phyloP scores from a whole-genome alignment of 2,329 filamentous ascomycete genomes.

The Parastagonospora avenae region DNA sequence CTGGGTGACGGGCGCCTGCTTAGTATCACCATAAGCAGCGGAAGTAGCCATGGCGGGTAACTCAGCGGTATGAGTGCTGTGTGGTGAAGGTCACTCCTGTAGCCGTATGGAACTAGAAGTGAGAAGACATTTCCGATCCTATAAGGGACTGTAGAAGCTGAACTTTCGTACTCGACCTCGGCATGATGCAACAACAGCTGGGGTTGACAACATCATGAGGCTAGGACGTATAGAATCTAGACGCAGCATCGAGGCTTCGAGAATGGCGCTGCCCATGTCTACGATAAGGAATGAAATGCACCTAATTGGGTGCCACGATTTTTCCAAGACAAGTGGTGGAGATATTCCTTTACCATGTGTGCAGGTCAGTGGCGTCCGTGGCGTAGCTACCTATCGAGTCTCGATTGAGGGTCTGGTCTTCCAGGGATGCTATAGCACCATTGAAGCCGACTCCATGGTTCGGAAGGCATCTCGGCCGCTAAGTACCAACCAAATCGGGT shows the following conservation, averaged over 20 bases:
- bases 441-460: no score
- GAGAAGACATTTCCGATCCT: constrained; percentile 16
- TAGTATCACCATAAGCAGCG: constrained; percentile 5
- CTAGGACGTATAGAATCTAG: constrained; percentile 7
- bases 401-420: no score
- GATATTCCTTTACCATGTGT: neutral
- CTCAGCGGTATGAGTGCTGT: constrained; percentile 1
- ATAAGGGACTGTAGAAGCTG: constrained; percentile 15
- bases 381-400: no score
- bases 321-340: neutral
- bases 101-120: constrained; percentile 5
- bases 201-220: constrained; percentile 25
- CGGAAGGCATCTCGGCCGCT: no score
- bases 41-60: constrained; percentile 18
- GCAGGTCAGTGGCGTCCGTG: neutral
- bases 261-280: neutral
- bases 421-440: no score
- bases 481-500: no score
- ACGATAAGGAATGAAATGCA: constrained; percentile 6
- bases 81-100: constrained; percentile 13
- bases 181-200: constrained; percentile 24
- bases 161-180: constrained; percentile 5
- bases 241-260: constrained; percentile 6
- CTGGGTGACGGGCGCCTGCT: constrained; percentile 21
- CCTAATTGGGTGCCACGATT: no score